These are phyloP conservation scores for Tetrahymena malaccensis DNA, from an alignment of 73 alveolate genomes.

Conservation along the genomic window DNA sequence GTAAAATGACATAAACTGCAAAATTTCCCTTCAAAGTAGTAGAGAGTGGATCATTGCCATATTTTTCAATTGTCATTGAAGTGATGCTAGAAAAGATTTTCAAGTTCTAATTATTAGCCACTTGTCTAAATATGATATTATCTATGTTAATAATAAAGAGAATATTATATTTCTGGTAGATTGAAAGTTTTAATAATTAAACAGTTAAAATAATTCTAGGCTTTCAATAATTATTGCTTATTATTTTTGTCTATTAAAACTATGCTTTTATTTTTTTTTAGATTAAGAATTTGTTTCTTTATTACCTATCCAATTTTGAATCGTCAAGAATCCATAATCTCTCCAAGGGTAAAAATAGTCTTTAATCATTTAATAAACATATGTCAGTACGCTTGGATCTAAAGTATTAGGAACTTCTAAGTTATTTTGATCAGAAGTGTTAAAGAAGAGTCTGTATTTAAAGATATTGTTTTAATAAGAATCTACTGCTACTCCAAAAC, in stretches of 20 bases:
- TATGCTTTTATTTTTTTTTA: neutral
- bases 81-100: neutral
- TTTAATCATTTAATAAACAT: neutral
- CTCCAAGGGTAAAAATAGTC: neutral
- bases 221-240: no score
- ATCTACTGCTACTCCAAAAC: neutral
- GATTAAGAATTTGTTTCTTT: neutral
- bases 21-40: conserved; percentile 10
- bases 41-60: conserved; percentile 27
- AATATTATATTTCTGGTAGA: neutral
- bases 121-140: conserved; percentile 4
- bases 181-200: no score
- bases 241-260: no score
- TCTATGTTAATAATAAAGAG: neutral
- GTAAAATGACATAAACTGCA: conserved; percentile 24
- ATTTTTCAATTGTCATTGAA: neutral
- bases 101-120: neutral
- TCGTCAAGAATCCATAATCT: conserved; percentile 11
- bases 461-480: neutral
- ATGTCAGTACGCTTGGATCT: neutral
- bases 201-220: no score
- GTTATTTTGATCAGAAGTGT: neutral
- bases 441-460: neutral
- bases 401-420: neutral
- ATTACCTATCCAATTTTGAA: conserved; percentile 14